Evolutionary conservation across 768 basidiomycete species (phyloP).

Genomic region (Naematelia encephala): DNA sequence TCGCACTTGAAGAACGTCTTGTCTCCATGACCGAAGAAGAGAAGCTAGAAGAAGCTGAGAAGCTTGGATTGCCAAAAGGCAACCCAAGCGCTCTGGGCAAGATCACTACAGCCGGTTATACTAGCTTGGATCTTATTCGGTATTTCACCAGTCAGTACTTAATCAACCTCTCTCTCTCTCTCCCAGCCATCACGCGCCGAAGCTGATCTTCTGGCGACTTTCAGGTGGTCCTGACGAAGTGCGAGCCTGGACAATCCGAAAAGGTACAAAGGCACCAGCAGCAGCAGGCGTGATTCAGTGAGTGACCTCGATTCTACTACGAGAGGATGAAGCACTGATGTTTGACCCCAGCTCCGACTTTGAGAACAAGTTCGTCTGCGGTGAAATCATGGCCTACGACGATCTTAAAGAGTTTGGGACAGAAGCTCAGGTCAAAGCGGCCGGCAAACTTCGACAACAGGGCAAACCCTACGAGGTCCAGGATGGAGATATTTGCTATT

Average conservation of each 20-base stretch:
- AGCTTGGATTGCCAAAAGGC: conserved; percentile 61
- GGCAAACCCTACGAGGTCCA: conserved; percentile 70
- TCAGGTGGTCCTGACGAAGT: conserved; percentile 81
- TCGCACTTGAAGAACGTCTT: conserved; percentile 88
- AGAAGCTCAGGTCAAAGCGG: conserved; percentile 84
- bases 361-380: conserved; percentile 95
- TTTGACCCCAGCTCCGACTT: conserved; percentile 71
- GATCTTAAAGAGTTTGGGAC: conserved; percentile 89
- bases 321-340: neutral
- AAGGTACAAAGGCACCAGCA: conserved; percentile 89
- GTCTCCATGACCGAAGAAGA: conserved; percentile 61
- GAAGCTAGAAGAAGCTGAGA: conserved; percentile 72
- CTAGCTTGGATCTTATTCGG: conserved; percentile 67
- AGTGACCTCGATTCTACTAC: conserved; percentile 41
- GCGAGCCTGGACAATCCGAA: conserved; percentile 94
- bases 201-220: neutral
- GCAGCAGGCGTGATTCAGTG: conserved; percentile 98
- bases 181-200: neutral
- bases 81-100: conserved; percentile 69
- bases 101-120: conserved; percentile 92
- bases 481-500: conserved; percentile 50
- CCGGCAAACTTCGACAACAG: conserved; percentile 90
- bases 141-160: conserved; percentile 64
- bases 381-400: conserved; percentile 90
- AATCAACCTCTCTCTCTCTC: neutral